phyloP scores from a whole-genome alignment of 331 rosid species.

The Malus hybrid region DNA sequence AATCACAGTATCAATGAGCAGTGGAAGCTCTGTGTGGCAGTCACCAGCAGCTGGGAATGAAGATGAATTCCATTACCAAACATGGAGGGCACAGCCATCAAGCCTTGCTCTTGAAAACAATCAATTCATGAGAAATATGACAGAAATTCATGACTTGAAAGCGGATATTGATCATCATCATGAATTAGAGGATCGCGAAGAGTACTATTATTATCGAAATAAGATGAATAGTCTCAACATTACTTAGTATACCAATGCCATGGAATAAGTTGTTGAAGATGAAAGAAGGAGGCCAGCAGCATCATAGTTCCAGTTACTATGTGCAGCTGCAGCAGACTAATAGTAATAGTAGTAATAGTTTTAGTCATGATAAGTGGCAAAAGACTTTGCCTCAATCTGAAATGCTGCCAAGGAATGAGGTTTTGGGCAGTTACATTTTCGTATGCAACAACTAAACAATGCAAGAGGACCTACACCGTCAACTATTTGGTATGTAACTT shows the following conservation, averaged over 20 bases:
- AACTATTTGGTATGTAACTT: constrained; percentile 13
- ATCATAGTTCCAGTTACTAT: background rate
- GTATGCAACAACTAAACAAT: constrained; percentile 25
- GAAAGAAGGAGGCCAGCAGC: background rate
- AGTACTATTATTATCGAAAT: background rate
- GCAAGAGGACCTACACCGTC: constrained; percentile 28
- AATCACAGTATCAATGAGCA: background rate
- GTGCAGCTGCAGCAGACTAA: background rate
- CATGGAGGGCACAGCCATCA: constrained; percentile 8
- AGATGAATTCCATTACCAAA: background rate
- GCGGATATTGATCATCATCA: background rate
- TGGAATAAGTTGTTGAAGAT: background rate
- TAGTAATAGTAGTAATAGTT: background rate
- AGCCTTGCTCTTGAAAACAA: background rate
- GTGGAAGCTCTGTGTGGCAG: constrained; percentile 1
- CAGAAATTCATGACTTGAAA: background rate
- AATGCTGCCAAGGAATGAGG: constrained; percentile 21
- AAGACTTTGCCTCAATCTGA: constrained; percentile 19
- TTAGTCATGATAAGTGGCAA: constrained; percentile 1
- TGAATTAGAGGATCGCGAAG: background rate
- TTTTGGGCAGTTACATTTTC: constrained; percentile 22
- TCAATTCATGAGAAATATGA: background rate
- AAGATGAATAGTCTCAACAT: background rate
- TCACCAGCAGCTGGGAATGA: background rate
- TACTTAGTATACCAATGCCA: background rate